Percentiles rank a stretch among this genome's conserved stretches.
phyloP scores from a whole-genome alignment of 345 rosid genomes.

The Moricandia arvensis region DNA sequence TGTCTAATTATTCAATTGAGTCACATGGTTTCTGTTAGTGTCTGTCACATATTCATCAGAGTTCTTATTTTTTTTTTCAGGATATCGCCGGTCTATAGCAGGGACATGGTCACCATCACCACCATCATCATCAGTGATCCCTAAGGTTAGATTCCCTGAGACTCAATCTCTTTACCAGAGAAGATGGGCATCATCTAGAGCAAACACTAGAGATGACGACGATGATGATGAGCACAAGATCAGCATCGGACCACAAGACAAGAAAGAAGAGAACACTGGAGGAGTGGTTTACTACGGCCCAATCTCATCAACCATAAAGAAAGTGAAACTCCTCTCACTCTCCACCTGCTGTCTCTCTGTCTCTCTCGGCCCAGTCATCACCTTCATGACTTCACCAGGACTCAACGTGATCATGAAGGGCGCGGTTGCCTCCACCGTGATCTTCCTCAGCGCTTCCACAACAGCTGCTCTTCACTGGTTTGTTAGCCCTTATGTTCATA shows the following conservation, averaged over 20 bases:
- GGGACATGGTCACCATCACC: slow-evolving; percentile 42
- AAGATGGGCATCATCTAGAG: slow-evolving; percentile 70
- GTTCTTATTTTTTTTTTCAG: slow-evolving; percentile 32
- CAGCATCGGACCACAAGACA: slow-evolving; percentile 73
- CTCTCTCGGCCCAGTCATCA: slow-evolving; percentile 83
- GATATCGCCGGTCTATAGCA: slow-evolving; percentile 39
- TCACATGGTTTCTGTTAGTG: not conserved
- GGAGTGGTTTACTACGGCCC: slow-evolving; percentile 72
- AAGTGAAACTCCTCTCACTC: slow-evolving; percentile 89
- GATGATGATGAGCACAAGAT: slow-evolving; percentile 52
- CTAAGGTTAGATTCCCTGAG: slow-evolving; percentile 31
- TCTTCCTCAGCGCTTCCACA: slow-evolving; percentile 81
- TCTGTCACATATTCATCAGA: not conserved
- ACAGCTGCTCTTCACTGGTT: slow-evolving; percentile 88
- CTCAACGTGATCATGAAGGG: slow-evolving; percentile 85
- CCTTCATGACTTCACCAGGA: slow-evolving; percentile 88
- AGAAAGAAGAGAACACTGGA: slow-evolving; percentile 38
- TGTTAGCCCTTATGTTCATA: slow-evolving; percentile 89
- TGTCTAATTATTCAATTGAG: not conserved
- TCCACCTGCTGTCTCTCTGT: slow-evolving; percentile 97
- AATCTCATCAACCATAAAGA: slow-evolving; percentile 82
- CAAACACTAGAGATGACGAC: slow-evolving; percentile 46
- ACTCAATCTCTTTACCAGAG: slow-evolving; percentile 25
- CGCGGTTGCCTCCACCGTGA: slow-evolving; percentile 82
- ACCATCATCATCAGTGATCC: slow-evolving; percentile 27